Base-by-base conservation (phyloP, 1,139 yeast species). In the Pichia cactophila region DNA sequence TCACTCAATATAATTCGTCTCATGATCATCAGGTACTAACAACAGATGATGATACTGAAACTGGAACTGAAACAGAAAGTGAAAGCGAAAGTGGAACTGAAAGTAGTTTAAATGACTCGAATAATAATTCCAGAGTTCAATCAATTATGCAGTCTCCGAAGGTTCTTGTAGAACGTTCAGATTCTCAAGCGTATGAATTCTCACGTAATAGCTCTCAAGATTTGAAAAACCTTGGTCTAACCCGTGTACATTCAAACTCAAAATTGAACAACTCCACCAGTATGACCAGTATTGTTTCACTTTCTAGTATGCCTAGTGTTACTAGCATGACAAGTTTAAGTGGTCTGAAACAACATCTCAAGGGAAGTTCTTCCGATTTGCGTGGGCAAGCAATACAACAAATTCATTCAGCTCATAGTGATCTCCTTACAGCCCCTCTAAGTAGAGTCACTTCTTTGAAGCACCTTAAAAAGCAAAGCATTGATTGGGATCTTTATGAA, bases 21-120 rank as follows among this genome's bases (percentile, higher is more conserved):
- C 60, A 77, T 65, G 41, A 38, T 9, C 28, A 23, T 11, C 26
- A 38, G 6, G 82, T 77, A 58, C 83, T 85, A 12, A 79, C 79
- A 62, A 85, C 42, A 33, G 41, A 28, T 11, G 49, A 33, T 38
- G 46, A 31, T 6, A 29, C 20, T 4, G 45, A 33, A 8, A 31
- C 36, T 16, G 56, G 57, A 5, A 60, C 55, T 42, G 68, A 61
- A 23, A 54, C 61, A 14, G 66, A 65, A 14, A 35, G 23, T 9
- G 38, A 35, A 35, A 35, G 38, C 23, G 66, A 65, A 11, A 56
- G 54, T n/a, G 67, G 67, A 14, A 69, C 64, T 37, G 70, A 65
- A 28, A 63, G 65, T 17, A 67, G 55, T n/a, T 67, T 67, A 14
- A 69, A 63, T 38, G 41, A 44, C 14, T 31, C 45, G 12, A 42